phyloP scores from a whole-genome alignment of 371 early-diverging fungal genomes.

The Mortierella sp. region DNA sequence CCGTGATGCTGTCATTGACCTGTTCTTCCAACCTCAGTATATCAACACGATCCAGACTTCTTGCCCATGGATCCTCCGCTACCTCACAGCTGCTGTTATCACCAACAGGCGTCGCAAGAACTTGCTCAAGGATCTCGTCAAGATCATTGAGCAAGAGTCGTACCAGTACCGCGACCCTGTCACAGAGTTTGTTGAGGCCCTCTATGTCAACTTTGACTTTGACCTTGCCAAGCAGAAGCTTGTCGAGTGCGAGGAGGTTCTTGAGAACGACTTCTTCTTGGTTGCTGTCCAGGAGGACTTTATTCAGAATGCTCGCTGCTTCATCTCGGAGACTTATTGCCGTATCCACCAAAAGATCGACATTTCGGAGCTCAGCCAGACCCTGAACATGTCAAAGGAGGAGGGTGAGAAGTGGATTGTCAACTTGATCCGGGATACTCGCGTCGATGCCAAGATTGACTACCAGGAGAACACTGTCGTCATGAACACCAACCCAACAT shows the following conservation, averaged over 20 bases:
- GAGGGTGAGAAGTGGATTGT: slow-evolving; percentile 98
- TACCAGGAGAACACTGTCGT: slow-evolving; percentile 92
- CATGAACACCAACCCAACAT: slow-evolving; percentile 87
- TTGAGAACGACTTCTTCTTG: slow-evolving; percentile 91
- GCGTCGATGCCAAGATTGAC: slow-evolving; percentile 97
- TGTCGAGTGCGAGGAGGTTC: slow-evolving; percentile 86
- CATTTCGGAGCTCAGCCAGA: slow-evolving; percentile 83
- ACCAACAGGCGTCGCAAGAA: slow-evolving; percentile 91
- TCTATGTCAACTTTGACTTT: slow-evolving; percentile 94
- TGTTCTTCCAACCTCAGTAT: slow-evolving; percentile 91
- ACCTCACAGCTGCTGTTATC: slow-evolving; percentile 89
- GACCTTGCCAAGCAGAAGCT: slow-evolving; percentile 91
- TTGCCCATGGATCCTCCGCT: slow-evolving; percentile 96
- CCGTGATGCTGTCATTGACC: slow-evolving; percentile 91
- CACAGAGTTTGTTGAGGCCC: slow-evolving; percentile 89
- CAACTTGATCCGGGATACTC: slow-evolving; percentile 93
- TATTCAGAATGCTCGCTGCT: slow-evolving; percentile 91
- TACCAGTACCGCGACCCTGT: slow-evolving; percentile 89
- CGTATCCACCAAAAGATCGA: slow-evolving; percentile 95
- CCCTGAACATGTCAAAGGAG: slow-evolving; percentile 86
- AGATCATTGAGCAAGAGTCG: slow-evolving; percentile 87
- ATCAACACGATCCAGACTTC: slow-evolving; percentile 96
- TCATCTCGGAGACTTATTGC: slow-evolving; percentile 96
- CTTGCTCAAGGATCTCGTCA: slow-evolving; percentile 89
- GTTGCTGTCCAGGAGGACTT: slow-evolving; percentile 86